Evolutionary conservation across 805 yeast species (phyloP), one percentile per base, ranked within the genome.

Genomic region (Maudiozyma barnettii): DNA sequence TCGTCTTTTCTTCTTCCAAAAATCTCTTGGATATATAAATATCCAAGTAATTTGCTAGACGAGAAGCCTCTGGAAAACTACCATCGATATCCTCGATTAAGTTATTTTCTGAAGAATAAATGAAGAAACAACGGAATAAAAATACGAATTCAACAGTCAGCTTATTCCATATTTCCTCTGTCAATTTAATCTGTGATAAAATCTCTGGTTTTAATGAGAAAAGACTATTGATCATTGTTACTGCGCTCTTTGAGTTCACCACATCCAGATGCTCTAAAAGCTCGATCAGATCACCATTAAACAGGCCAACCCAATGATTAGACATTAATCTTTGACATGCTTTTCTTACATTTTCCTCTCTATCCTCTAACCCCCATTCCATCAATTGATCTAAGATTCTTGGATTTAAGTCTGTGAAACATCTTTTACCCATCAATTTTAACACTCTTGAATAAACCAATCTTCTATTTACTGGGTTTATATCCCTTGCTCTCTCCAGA

Each of bases 311-410:
- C 98, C 98, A 93, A 40, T 74, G 74, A 23, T 70, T 67, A 2
- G 85, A 74, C 41, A 93, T 71, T 79, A 89, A 75, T 51, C 77
- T 76, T 1, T 74, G 65, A 5, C 96, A 88, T 0, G 96, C 91
- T 23, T 69, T 70, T 53, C 78, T 70, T 1, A 93, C 97, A 5
- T 71, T 54, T 4, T 73, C 78, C 53, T 90, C 96, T 54, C 97
- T 77, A 64, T 91, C 99, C 51, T 78, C 79, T 44, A 91, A 71
- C 3, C 99, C 98, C 88, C 95, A 85, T 39, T 74, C 71, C 19
- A 93, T 70, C 21, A 93, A 62, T 46, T 76, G 74, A 48, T 84
- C 91, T 39, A 96, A 69, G 30, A 76, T 70, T 7, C 69, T 69
- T 9, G 68, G 58, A 35, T 59, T 59, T 2, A 63, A 23, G 16